Base-by-base conservation (phyloP, 2,329 filamentous ascomycete species). In the Parastagonospora avenae region DNA sequence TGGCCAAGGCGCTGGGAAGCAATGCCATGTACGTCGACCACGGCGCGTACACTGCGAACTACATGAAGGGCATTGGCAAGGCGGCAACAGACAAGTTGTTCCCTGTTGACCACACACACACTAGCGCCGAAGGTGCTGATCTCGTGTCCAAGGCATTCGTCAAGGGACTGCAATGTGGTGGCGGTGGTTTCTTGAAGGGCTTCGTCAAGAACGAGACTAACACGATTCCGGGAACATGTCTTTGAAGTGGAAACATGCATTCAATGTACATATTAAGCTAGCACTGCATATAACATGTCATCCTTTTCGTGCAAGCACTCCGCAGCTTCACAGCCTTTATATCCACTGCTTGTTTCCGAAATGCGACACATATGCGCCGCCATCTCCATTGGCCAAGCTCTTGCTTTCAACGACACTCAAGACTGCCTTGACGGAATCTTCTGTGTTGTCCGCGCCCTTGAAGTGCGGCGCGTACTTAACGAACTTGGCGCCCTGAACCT, bases 91-190 rank as follows among this genome's bases (percentile, higher is more conserved):
- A 85, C 64, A 72, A 74, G 0, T 76, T 80, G 54, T 88, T 80
- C 54, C 82, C 84, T 0, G 77, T 77, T 15, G 85, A 87, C 59
- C 85, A 88, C 67, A 88, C 85, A 0, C 85, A 87, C 66, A 86
- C 85, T 2, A 81, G 78, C 44, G 74, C 82, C 0, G 74, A 71
- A 27, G 81, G 84, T n/a, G 84, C 85, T 1, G 75, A 82, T 52
- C 71, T 80, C 4, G 80, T 83, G 46, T 79, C 83, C 0, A 75
- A 81, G 59, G 79, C 82, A 4, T 88, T 87, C 60, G 79, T 85
- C 28, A 84, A 85, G 74, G 84, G 76, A 0, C 65, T 85, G 12
- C 74, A 77, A 52, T 85, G 82, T 59, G 76, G 71, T 2, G 76
- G 75, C 7, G 78, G 77, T 14, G 72, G 70, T 0, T 70, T 70